Percentiles rank a stretch among this genome's conserved stretches.
These are phyloP conservation scores for Ceratobasidium sp. DNA, from an alignment of 1,284 basidiomycete genomes.

Conservation along the genomic window DNA sequence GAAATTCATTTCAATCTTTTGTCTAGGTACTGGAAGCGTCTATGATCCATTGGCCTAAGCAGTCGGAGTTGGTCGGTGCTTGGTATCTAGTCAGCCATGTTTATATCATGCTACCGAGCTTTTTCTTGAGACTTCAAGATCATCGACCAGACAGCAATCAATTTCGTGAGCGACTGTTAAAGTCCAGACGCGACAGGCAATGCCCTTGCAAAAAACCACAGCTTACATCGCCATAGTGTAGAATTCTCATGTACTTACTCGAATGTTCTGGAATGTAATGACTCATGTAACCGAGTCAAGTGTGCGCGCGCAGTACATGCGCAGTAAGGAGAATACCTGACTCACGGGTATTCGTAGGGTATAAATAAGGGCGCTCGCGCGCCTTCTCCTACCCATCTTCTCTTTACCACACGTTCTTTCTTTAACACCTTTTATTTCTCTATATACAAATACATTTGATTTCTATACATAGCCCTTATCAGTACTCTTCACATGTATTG, in stretches of 20 bases:
- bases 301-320: background rate
- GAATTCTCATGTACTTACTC: background rate
- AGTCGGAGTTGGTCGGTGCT: no score
- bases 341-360: background rate
- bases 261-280: background rate
- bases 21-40: no score
- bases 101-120: no score
- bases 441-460: background rate
- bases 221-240: background rate
- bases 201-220: no score
- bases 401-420: slow-evolving; percentile 1
- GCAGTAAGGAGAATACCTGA: background rate
- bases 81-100: no score
- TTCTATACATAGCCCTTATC: background rate
- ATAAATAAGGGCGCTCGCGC: background rate
- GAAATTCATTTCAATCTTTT: background rate
- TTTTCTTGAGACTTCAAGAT: no score
- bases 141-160: no score
- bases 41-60: no score
- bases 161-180: no score
- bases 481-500: no score
- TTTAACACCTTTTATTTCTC: background rate
- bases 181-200: no score
- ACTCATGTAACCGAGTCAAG: background rate
- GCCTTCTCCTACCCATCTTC: background rate